Conservation (phyloP, 2,329 filamentous ascomycete species). For the Calonectria montana region DNA sequence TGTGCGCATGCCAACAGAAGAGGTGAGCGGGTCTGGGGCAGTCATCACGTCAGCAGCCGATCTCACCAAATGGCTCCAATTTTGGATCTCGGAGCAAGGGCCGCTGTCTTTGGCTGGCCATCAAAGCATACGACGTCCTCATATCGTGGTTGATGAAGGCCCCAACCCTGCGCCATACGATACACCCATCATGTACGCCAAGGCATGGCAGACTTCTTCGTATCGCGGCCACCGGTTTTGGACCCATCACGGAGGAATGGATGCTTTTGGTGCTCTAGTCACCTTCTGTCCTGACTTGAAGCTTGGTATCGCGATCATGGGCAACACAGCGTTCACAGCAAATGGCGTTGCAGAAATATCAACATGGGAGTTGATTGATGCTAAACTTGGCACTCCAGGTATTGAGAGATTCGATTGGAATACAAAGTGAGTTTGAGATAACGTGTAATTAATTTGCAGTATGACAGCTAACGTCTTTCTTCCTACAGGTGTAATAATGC, state of each 20-base stretch:
- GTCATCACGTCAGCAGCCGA: conserved; percentile 50
- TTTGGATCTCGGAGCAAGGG: not conserved
- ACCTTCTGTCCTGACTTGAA: conserved; percentile 32
- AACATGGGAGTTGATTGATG: not conserved
- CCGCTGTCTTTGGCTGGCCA: not conserved
- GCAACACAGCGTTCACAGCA: not conserved
- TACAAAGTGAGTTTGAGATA: not conserved
- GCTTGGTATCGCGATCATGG: conserved; percentile 32
- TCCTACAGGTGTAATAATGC: not conserved
- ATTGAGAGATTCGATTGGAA: not conserved
- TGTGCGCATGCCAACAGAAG: not conserved
- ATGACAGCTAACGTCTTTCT: not conserved
- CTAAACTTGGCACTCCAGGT: not conserved
- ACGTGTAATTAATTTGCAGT: fast-evolving
- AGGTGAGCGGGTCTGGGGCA: conserved; percentile 49
- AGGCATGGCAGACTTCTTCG: not conserved
- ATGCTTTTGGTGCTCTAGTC: not conserved
- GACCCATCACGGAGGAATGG: conserved; percentile 46
- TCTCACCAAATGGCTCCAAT: not conserved
- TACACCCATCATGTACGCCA: not conserved
- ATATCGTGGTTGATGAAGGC: not conserved
- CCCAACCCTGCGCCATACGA: not conserved
- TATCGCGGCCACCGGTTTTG: conserved; percentile 27
- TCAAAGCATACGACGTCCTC: not conserved
- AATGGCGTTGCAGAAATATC: not conserved